Evolutionary conservation across 2,329 filamentous ascomycete species (phyloP).

Genomic region (Didymella keratinophila): DNA sequence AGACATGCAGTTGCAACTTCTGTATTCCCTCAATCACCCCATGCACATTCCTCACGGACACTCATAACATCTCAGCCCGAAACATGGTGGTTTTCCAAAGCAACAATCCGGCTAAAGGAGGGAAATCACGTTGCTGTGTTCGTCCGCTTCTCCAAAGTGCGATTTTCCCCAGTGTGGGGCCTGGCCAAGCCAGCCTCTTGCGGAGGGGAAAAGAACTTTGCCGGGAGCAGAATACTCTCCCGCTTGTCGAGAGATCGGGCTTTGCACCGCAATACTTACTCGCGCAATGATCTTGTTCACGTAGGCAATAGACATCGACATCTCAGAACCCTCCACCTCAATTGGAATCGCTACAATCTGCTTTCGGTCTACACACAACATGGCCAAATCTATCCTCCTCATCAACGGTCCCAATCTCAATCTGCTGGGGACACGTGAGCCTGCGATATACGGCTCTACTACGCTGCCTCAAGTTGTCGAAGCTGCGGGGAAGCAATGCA

Average conservation of each 20-base stretch:
- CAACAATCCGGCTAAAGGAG: conserved; percentile 6
- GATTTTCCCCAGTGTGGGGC: conserved; percentile 13
- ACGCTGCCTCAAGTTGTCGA: conserved; percentile 70
- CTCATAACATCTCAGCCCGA: not conserved
- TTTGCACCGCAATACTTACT: conserved; percentile 9
- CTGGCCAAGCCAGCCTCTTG: not conserved
- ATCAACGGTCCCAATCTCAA: conserved; percentile 87
- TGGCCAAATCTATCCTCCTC: conserved; percentile 66
- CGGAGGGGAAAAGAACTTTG: conserved; percentile 16
- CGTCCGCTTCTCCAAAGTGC: conserved; percentile 2
- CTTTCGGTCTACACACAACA: conserved; percentile 14
- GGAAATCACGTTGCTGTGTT: conserved; percentile 3
- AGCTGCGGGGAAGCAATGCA: conserved; percentile 60
- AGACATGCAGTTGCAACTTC: not conserved
- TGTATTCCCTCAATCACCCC: not conserved
- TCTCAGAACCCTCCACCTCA: not conserved
- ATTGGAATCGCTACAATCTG: not conserved
- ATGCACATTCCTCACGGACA: not conserved
- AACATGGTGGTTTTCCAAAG: not conserved
- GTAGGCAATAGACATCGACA: not conserved
- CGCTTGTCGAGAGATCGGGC: not conserved
- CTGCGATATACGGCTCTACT: conserved; percentile 73
- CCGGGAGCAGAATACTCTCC: conserved; percentile 10
- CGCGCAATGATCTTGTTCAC: not conserved
- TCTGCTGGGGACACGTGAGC: conserved; percentile 77